phyloP scores from a whole-genome alignment of 768 basidiomycete species.

The Russula sp. region DNA sequence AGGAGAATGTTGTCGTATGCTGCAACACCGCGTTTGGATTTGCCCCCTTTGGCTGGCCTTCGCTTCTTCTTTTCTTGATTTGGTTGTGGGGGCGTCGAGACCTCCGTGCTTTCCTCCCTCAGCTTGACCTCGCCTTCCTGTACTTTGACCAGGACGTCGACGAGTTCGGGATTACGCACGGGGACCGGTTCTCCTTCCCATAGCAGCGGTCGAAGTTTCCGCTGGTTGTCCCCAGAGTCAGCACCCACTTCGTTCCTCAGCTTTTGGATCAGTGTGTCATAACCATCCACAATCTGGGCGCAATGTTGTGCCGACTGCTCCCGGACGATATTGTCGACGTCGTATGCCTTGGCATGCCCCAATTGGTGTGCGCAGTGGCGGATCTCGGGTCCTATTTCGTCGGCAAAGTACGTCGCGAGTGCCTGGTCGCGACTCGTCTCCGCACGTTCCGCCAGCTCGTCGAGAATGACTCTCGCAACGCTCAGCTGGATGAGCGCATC shows the following conservation, averaged over 20 bases:
- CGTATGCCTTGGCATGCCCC: slow-evolving; percentile 71
- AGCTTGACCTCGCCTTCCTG: slow-evolving; percentile 70
- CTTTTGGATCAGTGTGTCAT: slow-evolving; percentile 46
- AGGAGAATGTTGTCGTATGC: slow-evolving; percentile 83
- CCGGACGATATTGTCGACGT: slow-evolving; percentile 66
- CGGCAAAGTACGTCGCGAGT: slow-evolving; percentile 73
- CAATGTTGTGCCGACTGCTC: slow-evolving; percentile 55
- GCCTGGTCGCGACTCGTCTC: slow-evolving; percentile 82
- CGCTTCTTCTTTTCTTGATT: slow-evolving; percentile 35
- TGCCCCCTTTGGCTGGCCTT: slow-evolving; percentile 34
- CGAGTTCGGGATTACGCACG: slow-evolving; percentile 85
- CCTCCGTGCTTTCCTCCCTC: slow-evolving; percentile 32
- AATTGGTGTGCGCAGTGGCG: slow-evolving; percentile 89
- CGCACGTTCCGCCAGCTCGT: slow-evolving; percentile 56
- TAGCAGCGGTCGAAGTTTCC: slow-evolving; percentile 50
- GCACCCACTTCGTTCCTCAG: slow-evolving; percentile 42
- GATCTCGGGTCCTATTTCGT: slow-evolving; percentile 87
- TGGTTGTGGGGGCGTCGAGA: slow-evolving; percentile 25
- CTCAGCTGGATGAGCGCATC: slow-evolving; percentile 70
- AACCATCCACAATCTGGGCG: slow-evolving; percentile 58
- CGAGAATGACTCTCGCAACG: slow-evolving; percentile 69
- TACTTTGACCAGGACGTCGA: slow-evolving; percentile 77
- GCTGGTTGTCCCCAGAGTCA: slow-evolving; percentile 35
- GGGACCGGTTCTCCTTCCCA: slow-evolving; percentile 87
- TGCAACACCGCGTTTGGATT: slow-evolving; percentile 71